Conservation (phyloP, 2,329 filamentous ascomycete genomes). For the Exophiala calicioides region DNA sequence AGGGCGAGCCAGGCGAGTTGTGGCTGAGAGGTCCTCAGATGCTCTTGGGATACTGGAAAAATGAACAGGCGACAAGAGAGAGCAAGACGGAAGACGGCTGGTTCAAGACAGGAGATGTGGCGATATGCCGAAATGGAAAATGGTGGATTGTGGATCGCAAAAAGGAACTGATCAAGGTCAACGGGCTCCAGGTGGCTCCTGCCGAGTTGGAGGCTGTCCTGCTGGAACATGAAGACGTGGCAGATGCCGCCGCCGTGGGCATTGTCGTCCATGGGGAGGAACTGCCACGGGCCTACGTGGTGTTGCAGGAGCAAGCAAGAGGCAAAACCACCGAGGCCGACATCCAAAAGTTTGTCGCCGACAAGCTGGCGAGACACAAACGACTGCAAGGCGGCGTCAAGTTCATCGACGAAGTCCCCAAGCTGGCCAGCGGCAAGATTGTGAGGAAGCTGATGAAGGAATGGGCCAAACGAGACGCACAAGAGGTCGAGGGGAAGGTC, state of each 20-base stretch:
- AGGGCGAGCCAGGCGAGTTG: constrained; percentile 60
- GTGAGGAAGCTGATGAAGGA: constrained; percentile 58
- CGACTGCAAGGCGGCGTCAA: constrained; percentile 53
- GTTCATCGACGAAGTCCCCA: constrained; percentile 60
- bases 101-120: constrained; percentile 85
- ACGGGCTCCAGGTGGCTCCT: constrained; percentile 56
- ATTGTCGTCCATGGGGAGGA: constrained; percentile 41
- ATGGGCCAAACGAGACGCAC: constrained; percentile 53
- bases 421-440: constrained; percentile 61
- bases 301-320: constrained; percentile 53
- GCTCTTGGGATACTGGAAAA: constrained; percentile 41
- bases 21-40: constrained; percentile 44
- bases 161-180: constrained; percentile 60
- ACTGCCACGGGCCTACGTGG: constrained; percentile 44
- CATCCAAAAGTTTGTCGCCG: constrained; percentile 42
- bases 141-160: constrained; percentile 79
- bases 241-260: constrained; percentile 51
- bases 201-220: constrained; percentile 50
- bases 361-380: constrained; percentile 55
- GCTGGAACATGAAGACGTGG: constrained; percentile 45
- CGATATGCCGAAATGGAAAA: constrained; percentile 72
- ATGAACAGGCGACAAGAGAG: constrained; percentile 37
- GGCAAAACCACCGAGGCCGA: constrained; percentile 47
- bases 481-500: constrained; percentile 62
- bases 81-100: constrained; percentile 67